Base-by-base conservation (phyloP, 31 red algal species). In the Endocladia muricata region DNA sequence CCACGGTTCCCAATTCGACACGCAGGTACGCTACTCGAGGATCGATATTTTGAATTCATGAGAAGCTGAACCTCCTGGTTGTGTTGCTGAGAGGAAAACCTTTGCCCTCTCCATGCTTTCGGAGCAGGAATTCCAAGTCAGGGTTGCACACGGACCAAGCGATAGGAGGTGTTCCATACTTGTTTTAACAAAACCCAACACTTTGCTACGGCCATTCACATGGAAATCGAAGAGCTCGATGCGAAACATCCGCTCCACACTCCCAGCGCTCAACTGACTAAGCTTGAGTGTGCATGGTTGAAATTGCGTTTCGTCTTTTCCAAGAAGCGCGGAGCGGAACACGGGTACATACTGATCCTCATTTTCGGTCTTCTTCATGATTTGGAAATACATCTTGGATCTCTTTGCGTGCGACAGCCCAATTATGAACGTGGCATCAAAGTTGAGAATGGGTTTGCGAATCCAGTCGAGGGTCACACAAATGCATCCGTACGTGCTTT, bases 151-250 rank as follows among this genome's bases (percentile, higher is more conserved):
- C 28, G 21, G 3, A 11, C 32, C 33, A 26, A 19, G 23, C 7
- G 9, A 21, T 67, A 33, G 21, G 7, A 73, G 41, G 5, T 73
- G 40, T 17, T 73, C 23, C 9, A 73, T 26, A 11, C 36, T 31
- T 3, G 44, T 52, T n/a, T 51, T 44, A 21, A 73, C 34, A 54
- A 33, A 73, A 7, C 68, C 68, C 38, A 73, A 19, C 6, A 54
- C 38, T 33, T 73, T 73, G 23, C 41, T 52, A 19, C 68, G n/a
- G 15, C 68, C 68, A 21, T 32, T 73, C 0, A 42, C 22, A 44
- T 52, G 21, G 38, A 52, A 54, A 8, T 73, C 40, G 41, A 52
- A 73, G 40, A 73, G 35, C 44, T 73, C 68, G 52, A 73, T 73
- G 9, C 68, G 41, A 32, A 73, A 47, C 21, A 34, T 17, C 22